Percentiles rank a stretch among this genome's conserved stretches.
Conservation (phyloP, 2,329 filamentous ascomycete genomes). For the Tolypocladium sp. region DNA sequence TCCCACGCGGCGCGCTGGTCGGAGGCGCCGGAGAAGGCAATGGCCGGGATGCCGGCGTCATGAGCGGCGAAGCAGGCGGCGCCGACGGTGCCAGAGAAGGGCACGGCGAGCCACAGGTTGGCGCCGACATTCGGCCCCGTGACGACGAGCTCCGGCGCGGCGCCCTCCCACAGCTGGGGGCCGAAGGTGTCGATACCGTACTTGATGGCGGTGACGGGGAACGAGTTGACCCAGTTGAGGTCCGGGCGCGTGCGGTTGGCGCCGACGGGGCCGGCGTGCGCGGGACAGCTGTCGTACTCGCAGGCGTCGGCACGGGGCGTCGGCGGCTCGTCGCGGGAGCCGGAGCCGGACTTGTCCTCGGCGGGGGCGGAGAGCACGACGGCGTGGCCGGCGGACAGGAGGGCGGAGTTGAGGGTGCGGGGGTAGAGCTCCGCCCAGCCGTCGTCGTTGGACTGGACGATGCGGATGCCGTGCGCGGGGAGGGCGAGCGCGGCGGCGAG, state of each 20-base stretch:
- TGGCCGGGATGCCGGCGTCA: slow-evolving; percentile 48
- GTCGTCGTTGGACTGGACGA: slow-evolving; percentile 62
- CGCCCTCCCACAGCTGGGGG: slow-evolving; percentile 41
- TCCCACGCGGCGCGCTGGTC: slow-evolving; percentile 44
- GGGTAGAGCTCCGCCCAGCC: slow-evolving; percentile 65
- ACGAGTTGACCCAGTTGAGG: slow-evolving; percentile 66
- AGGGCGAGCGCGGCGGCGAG: not conserved
- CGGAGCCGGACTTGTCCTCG: slow-evolving; percentile 53
- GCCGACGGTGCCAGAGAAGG: slow-evolving; percentile 60
- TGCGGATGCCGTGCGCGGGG: slow-evolving; percentile 28
- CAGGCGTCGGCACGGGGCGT: slow-evolving; percentile 39
- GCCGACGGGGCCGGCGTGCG: slow-evolving; percentile 45
- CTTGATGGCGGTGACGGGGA: slow-evolving; percentile 54
- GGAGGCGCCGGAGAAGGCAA: slow-evolving; percentile 55
- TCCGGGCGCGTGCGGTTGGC: slow-evolving; percentile 45
- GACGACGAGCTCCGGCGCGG: slow-evolving; percentile 11
- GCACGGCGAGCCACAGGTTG: slow-evolving; percentile 47
- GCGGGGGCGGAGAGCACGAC: slow-evolving; percentile 59
- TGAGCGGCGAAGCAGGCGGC: slow-evolving; percentile 49
- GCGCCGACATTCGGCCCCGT: slow-evolving; percentile 44
- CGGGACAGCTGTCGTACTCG: slow-evolving; percentile 52
- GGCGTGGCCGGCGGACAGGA: slow-evolving; percentile 46
- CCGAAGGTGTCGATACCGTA: slow-evolving; percentile 51
- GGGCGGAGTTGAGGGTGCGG: slow-evolving; percentile 46
- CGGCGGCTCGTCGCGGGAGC: slow-evolving; percentile 40